phyloP scores from a whole-genome alignment of 1,284 basidiomycete species.

The Phellinidium pouzarii region DNA sequence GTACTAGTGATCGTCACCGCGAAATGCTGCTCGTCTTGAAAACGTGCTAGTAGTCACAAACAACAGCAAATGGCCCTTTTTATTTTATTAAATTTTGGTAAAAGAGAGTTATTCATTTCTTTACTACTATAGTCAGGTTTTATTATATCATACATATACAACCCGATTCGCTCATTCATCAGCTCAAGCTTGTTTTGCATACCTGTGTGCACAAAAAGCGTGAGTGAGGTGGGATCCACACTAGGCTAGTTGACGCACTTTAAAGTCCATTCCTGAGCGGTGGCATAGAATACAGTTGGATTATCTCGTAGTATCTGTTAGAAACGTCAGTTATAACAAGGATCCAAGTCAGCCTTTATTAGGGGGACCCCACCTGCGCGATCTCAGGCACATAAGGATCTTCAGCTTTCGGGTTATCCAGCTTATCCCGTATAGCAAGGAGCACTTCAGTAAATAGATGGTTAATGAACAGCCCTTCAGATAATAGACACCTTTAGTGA shows the following conservation, averaged over 20 bases:
- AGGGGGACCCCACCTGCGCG: constrained; percentile 40
- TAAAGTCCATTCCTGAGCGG: constrained; percentile 77
- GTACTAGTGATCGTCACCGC: not conserved
- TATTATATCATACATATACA: not conserved
- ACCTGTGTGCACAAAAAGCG: not conserved
- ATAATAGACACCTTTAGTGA: no score
- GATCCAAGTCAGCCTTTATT: not conserved
- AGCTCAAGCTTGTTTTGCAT: not conserved
- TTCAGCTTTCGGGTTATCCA: constrained; percentile 84
- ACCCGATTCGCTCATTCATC: not conserved
- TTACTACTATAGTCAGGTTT: no score
- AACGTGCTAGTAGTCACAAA: not conserved
- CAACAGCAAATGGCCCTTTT: not conserved
- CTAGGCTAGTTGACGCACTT: constrained; percentile 40
- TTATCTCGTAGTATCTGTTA: constrained; percentile 66
- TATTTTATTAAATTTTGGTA: not conserved
- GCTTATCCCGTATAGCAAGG: constrained; percentile 72
- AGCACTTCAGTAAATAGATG: constrained; percentile 68
- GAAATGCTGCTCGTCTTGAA: not conserved
- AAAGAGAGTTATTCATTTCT: not conserved
- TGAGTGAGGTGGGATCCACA: not conserved
- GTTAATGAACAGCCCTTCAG: no score
- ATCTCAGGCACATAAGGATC: constrained; percentile 86
- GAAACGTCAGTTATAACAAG: not conserved
- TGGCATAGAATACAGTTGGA: constrained; percentile 58